Conservation (phyloP, 148 eudicot species). For the Persicaria tinctoria region DNA sequence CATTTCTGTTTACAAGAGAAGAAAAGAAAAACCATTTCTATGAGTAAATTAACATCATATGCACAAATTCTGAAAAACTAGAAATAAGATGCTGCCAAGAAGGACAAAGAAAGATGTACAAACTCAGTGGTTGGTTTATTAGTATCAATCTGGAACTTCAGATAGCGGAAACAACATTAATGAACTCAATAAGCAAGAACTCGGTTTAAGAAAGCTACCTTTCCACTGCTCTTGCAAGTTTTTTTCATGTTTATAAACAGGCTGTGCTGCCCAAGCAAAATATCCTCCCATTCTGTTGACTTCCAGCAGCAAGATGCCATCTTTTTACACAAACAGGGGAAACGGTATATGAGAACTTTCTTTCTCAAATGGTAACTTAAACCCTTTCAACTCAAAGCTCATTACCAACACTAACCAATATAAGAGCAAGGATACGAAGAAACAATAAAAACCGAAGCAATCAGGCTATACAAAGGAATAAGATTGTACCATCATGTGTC, state of each 20-base stretch:
- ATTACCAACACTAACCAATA: background rate
- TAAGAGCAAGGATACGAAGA: too few species aligned
- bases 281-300: constrained; percentile 72
- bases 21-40: background rate
- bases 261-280: constrained; percentile 70
- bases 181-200: background rate
- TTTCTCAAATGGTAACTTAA: background rate
- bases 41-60: background rate
- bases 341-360: background rate
- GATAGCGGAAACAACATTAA: background rate
- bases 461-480: background rate
- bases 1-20: constrained; percentile 43
- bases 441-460: too few species aligned
- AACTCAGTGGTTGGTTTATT: background rate
- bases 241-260: constrained; percentile 59
- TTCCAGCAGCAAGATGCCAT: constrained; percentile 75
- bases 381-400: background rate
- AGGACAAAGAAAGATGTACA: background rate
- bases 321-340: constrained; percentile 24
- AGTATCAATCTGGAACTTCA: background rate
- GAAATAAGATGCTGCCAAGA: background rate
- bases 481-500: constrained; percentile 57
- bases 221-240: constrained; percentile 48
- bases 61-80: background rate
- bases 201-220: constrained; percentile 24